Conservation (phyloP, 1,139 yeast species). For the Zygoascus meyerae region DNA sequence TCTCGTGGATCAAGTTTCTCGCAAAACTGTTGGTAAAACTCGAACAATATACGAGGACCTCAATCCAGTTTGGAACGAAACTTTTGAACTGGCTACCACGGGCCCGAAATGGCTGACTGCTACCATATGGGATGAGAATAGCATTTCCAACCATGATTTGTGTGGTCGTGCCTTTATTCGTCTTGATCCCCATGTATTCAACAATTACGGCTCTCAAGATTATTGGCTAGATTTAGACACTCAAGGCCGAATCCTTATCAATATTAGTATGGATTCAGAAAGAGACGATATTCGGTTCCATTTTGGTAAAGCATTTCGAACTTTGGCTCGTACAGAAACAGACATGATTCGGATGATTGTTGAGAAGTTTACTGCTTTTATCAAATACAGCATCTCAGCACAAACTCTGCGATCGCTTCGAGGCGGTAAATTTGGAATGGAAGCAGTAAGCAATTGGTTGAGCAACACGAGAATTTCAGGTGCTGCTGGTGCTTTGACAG, state of each 20-base stretch:
- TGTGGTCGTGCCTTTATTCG: slow-evolving; percentile 64
- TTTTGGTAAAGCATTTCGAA: slow-evolving; percentile 69
- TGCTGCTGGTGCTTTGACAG: slow-evolving; percentile 11
- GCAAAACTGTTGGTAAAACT: slow-evolving; percentile 64
- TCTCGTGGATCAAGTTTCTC: slow-evolving; percentile 53
- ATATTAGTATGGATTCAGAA: slow-evolving; percentile 73
- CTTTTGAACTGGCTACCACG: slow-evolving; percentile 55
- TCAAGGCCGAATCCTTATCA: slow-evolving; percentile 59
- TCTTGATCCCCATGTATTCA: slow-evolving; percentile 59
- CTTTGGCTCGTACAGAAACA: slow-evolving; percentile 55
- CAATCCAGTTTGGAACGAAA: slow-evolving; percentile 87
- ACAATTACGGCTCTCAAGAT: slow-evolving; percentile 60
- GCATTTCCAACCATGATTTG: slow-evolving; percentile 51
- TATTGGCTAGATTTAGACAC: slow-evolving; percentile 57
- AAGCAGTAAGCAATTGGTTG: slow-evolving; percentile 45
- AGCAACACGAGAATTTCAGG: slow-evolving; percentile 40
- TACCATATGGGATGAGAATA: slow-evolving; percentile 69
- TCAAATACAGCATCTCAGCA: slow-evolving; percentile 41
- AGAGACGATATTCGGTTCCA: slow-evolving; percentile 70
- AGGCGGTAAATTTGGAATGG: slow-evolving; percentile 38
- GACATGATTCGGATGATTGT: slow-evolving; percentile 63
- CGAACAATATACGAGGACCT: slow-evolving; percentile 54
- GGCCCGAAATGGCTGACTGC: slow-evolving; percentile 42
- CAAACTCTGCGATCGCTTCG: slow-evolving; percentile 28
- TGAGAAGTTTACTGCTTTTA: slow-evolving; percentile 48